Evolutionary conservation across 2,329 filamentous ascomycete species (phyloP).

Genomic region (Blastomyces percursus): DNA sequence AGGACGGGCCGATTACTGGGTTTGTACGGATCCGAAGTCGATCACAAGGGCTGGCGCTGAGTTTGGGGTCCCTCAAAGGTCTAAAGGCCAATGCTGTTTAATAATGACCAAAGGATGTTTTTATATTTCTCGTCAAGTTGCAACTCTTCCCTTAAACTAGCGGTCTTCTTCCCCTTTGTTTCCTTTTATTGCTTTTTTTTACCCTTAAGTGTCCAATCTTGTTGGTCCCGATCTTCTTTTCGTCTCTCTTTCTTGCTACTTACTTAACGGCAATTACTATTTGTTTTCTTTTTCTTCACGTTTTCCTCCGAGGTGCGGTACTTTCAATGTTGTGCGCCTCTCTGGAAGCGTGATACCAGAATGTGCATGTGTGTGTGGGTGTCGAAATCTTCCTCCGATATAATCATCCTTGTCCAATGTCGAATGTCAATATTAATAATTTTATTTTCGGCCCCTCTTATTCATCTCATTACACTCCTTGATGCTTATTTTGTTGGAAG

Average conservation of each 20-base stretch:
- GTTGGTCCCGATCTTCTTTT: constrained; percentile 3
- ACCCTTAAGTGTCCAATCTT: constrained; percentile 4
- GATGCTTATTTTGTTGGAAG: neutral
- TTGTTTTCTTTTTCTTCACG: neutral
- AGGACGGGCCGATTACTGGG: constrained; percentile 87
- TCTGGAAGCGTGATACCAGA: constrained; percentile 1
- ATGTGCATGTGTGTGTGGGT: neutral
- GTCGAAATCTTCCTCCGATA: neutral
- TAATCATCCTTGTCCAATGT: neutral
- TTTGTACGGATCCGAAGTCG: constrained; percentile 97
- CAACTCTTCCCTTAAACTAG: constrained; percentile 14
- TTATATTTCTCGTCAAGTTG: constrained; percentile 14
- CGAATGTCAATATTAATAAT: neutral
- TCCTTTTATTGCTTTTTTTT: constrained; percentile 1
- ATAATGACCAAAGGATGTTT: constrained; percentile 24
- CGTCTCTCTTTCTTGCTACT: neutral
- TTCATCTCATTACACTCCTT: neutral
- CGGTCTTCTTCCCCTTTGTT: constrained; percentile 8
- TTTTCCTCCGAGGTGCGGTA: neutral
- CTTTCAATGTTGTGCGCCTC: neutral
- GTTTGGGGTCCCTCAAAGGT: constrained; percentile 87
- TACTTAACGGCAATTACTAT: neutral
- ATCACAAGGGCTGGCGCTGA: constrained; percentile 87
- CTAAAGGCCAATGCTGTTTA: constrained; percentile 57
- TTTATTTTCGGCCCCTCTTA: neutral